Conservation (phyloP, 2,329 filamentous ascomycete species). For the Curvularia spicifera region DNA sequence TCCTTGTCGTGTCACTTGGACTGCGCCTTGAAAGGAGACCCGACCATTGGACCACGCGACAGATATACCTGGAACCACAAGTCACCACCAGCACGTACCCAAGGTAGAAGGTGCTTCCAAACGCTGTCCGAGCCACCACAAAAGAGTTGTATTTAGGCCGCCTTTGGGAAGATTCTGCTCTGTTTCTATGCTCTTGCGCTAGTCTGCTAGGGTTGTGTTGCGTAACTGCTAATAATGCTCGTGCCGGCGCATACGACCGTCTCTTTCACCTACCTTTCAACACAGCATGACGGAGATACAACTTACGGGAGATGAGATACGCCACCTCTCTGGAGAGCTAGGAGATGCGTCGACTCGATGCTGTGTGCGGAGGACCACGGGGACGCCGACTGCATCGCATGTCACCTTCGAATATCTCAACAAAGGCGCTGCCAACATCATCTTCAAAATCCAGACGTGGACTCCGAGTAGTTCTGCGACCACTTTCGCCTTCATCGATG, state of each 20-base stretch:
- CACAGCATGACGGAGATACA: conserved; percentile 12
- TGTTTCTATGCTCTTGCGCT: conserved; percentile 11
- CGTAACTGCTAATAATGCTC: conserved; percentile 14
- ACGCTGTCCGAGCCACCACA: neutral
- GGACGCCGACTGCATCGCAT: conserved; percentile 11
- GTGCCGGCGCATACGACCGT: conserved; percentile 7
- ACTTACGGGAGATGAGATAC: conserved; percentile 17
- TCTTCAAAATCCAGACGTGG: conserved; percentile 36
- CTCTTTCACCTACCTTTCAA: neutral
- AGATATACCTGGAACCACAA: neutral
- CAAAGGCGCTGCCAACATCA: conserved; percentile 46
- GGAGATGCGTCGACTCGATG: conserved; percentile 17
- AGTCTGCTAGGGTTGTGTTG: conserved; percentile 11
- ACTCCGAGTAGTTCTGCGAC: conserved; percentile 1
- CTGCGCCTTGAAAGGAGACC: neutral
- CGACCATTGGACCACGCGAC: conserved; percentile 8
- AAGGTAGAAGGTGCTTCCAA: neutral
- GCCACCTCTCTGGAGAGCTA: conserved; percentile 14
- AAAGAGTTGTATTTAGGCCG: neutral
- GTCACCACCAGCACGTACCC: conserved; percentile 1
- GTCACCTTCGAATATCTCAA: conserved; percentile 37
- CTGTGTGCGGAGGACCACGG: conserved; percentile 18
- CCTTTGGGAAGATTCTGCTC: neutral
- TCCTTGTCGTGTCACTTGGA: conserved; percentile 1
- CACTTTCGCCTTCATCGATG: conserved; percentile 23